Conservation (phyloP, 257 asterid species). For the Agastache rugosa region DNA sequence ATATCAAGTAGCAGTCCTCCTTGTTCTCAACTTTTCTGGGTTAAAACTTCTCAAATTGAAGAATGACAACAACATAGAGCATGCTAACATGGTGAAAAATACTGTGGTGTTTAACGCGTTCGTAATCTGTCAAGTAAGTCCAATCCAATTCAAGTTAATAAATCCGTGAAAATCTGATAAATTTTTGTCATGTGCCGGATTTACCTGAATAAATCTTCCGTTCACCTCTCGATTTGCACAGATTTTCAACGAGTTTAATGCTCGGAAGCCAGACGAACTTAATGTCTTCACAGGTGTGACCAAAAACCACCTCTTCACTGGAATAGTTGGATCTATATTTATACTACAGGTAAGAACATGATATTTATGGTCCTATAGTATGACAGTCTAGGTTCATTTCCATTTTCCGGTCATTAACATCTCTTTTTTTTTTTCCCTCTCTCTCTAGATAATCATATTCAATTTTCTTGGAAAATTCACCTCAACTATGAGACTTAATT, state of each 20-base stretch:
- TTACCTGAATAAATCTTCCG: conserved; percentile 8
- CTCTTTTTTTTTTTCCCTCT: conserved; percentile 4
- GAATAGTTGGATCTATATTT: conserved; percentile 79
- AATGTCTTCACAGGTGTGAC: conserved; percentile 85
- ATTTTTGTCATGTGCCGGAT: neutral
- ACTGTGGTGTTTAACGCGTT: conserved; percentile 82
- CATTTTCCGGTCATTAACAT: conserved; percentile 31
- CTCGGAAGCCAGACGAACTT: conserved; percentile 84
- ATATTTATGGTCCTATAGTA: neutral
- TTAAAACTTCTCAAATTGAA: conserved; percentile 62
- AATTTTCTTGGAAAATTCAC: conserved; percentile 84
- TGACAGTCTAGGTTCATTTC: neutral
- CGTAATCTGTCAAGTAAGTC: conserved; percentile 93
- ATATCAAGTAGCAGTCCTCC: conserved; percentile 82
- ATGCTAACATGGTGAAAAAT: conserved; percentile 75
- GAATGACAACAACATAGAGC: conserved; percentile 41
- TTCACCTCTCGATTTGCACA: conserved; percentile 36
- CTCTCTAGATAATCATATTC: conserved; percentile 68
- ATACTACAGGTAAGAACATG: conserved; percentile 65
- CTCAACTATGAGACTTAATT: conserved; percentile 55
- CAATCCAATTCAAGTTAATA: conserved; percentile 22
- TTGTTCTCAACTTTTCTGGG: conserved; percentile 70
- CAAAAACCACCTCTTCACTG: conserved; percentile 77
- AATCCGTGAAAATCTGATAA: neutral
- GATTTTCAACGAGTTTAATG: conserved; percentile 89